Base-by-base conservation (phyloP, 805 yeast species). In the Pichia paraexigua region DNA sequence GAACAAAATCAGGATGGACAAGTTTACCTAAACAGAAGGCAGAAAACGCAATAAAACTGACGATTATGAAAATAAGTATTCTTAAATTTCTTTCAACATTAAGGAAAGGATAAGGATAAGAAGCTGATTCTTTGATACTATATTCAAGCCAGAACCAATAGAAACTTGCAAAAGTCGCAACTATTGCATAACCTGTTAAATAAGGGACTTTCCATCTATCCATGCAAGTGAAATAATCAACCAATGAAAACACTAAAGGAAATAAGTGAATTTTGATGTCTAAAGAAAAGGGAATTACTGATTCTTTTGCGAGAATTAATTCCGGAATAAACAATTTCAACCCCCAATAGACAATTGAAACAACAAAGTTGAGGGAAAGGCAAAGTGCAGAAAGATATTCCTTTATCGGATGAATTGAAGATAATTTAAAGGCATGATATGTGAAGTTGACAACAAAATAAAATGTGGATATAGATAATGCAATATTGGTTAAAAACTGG, bases 401-500 rank as follows among this genome's bases (percentile, higher is more conserved):
- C 54, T 77, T 76, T 35, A 70, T 27, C 11, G 50, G 41, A 1
- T 48, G 32, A 6, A 62, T 35, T 9, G 17, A 12, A 7, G 43
- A n/a, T 12, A 54, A 12, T 9, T 52, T 51, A 54, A 65, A 72
- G 27, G 72, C 53, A 58, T 72, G 78, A 44, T 75, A 68, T 12
- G 65, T 18, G 25, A 71, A 57, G 22, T 77, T 77, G 39, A 74
- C 42, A 17, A 60, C 44, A 52, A 71, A 73, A 53, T 75, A 73
- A 43, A 74, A 51, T 11, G 79, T 56, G 2, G 86, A 75, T 18
- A 75, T 60, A 1, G 67, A 60, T 32, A 83, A 71, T 10, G 85
- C 76, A n/a, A 84, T 59, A 61, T 83, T 85, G 5, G 94, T 86
- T 47, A 85, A 70, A 62, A 86, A 86, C 61, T 86, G 92, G 67